Conservation (phyloP, 176 grass and related monocot species). For the Hsuehochloa calcarea region DNA sequence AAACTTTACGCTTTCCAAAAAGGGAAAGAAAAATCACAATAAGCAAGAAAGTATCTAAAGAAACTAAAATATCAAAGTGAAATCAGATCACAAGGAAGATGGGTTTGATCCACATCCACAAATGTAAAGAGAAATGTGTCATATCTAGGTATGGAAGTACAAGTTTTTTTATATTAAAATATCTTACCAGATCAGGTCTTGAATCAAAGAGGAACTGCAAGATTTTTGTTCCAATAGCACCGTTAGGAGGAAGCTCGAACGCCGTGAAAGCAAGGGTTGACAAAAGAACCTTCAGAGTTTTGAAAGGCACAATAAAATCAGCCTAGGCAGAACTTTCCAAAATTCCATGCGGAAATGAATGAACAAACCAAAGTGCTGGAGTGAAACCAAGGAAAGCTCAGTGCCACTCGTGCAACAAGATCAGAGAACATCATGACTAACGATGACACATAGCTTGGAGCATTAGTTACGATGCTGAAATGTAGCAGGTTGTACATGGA, state of each 20-base stretch:
- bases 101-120: background rate
- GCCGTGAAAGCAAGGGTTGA: conserved; percentile 93
- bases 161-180: background rate
- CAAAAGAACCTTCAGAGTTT: conserved; percentile 65
- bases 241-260: conserved; percentile 96
- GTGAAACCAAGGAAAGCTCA: background rate
- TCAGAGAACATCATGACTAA: background rate
- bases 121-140: background rate
- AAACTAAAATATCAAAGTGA: background rate
- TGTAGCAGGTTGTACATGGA: background rate
- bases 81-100: background rate
- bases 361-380: background rate
- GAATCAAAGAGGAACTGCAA: conserved; percentile 95
- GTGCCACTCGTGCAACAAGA: background rate
- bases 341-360: background rate
- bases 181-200: conserved; percentile 78
- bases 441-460: background rate
- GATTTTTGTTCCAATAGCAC: conserved; percentile 87
- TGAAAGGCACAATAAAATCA: conserved; percentile 17
- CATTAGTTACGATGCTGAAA: background rate
- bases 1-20: background rate
- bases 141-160: background rate
- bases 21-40: background rate
- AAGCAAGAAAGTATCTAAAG: background rate
- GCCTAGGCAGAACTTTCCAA: background rate